Base-by-base conservation (phyloP, 2,329 filamentous ascomycete genomes). In the Hirsutella thompsonii region DNA sequence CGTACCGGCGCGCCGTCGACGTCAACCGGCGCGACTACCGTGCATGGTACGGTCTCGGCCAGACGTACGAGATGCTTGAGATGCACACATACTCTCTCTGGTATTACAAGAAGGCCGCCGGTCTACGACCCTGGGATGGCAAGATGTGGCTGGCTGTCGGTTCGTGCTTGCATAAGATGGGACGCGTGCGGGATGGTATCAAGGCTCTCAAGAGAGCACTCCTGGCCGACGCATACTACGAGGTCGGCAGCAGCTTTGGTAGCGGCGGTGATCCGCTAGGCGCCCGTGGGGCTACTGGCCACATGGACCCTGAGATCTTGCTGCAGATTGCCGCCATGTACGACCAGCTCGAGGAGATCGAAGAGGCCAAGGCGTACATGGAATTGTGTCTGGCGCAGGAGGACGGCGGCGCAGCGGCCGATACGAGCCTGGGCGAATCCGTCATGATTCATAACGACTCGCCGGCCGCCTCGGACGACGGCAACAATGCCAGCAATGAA, bases 101-200 rank as follows among this genome's bases (percentile, higher is more conserved):
- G 74, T 98, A 98, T 63, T 95, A 94, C 66, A 93, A 96, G 56
- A 87, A 92, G 42, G 92, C 92, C 0, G 90, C 90, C 1, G 86
- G 88, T 0, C 69, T 98, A 2, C 79, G 89, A n/a, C 88, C 90
- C 0, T 95, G 90, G 71, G 92, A 98, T 52, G 86, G 89, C 0
- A 96, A 96, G 61, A 94, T 98, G 85, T 98, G 92, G 92, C 83
- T 92, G 67, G 92, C 92, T 0, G 88, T 98, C 5, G 92, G 86
- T 9, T 84, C 84, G 28, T 95, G 90, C 57, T 80, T 94, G 47
- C 83, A 90, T 46, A 90, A 89, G 57, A 93, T 95, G 72, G 82
- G 81, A 40, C 79, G 89, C 41, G 70, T 86, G 39, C 74, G 80
- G n/a, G 89, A 95, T 51, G 90, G 87, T 23, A 95, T 98, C 60